Evolutionary conservation across 2,329 filamentous ascomycete genomes (phyloP).

Genomic region (Penicillium sp.): DNA sequence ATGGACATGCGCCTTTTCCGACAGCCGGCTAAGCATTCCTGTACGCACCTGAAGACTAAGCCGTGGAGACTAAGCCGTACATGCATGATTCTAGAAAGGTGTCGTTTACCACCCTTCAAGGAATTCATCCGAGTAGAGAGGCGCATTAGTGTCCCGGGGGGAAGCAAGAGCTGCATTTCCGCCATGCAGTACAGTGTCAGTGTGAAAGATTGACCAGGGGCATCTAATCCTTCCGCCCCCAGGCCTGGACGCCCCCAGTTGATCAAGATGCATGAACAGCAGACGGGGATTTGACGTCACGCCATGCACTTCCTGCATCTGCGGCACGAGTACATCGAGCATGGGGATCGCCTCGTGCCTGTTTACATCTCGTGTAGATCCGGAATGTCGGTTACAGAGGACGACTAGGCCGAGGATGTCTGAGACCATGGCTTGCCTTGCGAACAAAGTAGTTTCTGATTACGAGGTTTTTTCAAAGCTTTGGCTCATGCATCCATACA

Average conservation of each 20-base stretch:
- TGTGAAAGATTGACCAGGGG: constrained; percentile 11
- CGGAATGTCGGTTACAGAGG: constrained; percentile 1
- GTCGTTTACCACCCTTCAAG: constrained; percentile 7
- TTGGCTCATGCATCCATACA: background rate
- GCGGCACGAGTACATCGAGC: background rate
- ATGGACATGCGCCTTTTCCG: background rate
- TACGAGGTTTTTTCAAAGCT: too few species aligned
- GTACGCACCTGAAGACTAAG: constrained; percentile 6
- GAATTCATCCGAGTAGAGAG: constrained; percentile 14
- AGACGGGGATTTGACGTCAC: constrained; percentile 21
- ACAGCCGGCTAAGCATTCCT: constrained; percentile 7
- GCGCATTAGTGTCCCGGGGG: constrained; percentile 37
- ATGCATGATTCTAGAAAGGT: constrained; percentile 24
- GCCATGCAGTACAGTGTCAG: constrained; percentile 18
- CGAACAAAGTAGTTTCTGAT: too few species aligned
- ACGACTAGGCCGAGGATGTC: background rate
- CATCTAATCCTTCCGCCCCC: constrained; percentile 9
- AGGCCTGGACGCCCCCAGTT: constrained; percentile 7
- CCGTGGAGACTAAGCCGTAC: background rate
- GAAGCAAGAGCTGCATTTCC: constrained; percentile 32
- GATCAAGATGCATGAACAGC: constrained; percentile 22
- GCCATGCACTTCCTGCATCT: background rate
- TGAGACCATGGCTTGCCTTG: background rate
- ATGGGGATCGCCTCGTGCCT: background rate
- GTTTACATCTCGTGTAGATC: background rate